Evolutionary conservation across 495 filamentous ascomycete species (phyloP).

Genomic region (Pyronema domesticum): DNA sequence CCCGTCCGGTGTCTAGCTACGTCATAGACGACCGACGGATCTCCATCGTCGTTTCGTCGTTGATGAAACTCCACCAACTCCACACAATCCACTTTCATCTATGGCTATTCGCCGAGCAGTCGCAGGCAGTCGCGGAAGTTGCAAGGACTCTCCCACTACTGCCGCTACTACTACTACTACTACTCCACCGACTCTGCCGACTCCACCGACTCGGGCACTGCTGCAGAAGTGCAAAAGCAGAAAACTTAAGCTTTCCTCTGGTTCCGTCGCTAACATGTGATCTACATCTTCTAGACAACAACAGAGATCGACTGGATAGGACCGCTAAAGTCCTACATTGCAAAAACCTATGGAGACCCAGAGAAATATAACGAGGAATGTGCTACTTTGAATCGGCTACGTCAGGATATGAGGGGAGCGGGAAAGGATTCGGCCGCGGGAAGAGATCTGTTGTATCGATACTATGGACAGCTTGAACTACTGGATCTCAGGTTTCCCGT

Average conservation of each 20-base stretch:
- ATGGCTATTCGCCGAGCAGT: too few relatives aligned
- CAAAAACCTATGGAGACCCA: conserved; percentile 85
- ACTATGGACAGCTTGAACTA: conserved; percentile 92
- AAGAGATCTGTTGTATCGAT: conserved; percentile 83
- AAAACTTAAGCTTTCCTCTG: not conserved
- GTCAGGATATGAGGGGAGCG: conserved; percentile 96
- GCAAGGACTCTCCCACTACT: too few relatives aligned
- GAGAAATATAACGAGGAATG: conserved; percentile 91
- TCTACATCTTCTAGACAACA: conserved; percentile 48
- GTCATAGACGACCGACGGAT: not conserved
- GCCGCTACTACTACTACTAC: not conserved
- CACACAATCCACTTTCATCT: not conserved
- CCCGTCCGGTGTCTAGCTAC: not conserved
- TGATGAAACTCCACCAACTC: not conserved
- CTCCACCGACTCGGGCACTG: not conserved
- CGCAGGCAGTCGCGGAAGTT: not conserved
- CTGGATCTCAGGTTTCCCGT: conserved; percentile 90
- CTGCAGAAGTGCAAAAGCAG: too few relatives aligned
- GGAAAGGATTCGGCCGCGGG: conserved; percentile 93
- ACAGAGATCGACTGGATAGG: conserved; percentile 98
- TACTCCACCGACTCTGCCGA: not conserved
- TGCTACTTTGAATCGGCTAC: conserved; percentile 81
- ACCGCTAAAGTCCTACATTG: conserved; percentile 85
- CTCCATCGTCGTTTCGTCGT: not conserved
- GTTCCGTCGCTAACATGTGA: conserved; percentile 2